These are phyloP conservation scores for Hawksworthiomyces lignivorus DNA, from an alignment of 2,329 filamentous ascomycete species.

Conservation along the genomic window DNA sequence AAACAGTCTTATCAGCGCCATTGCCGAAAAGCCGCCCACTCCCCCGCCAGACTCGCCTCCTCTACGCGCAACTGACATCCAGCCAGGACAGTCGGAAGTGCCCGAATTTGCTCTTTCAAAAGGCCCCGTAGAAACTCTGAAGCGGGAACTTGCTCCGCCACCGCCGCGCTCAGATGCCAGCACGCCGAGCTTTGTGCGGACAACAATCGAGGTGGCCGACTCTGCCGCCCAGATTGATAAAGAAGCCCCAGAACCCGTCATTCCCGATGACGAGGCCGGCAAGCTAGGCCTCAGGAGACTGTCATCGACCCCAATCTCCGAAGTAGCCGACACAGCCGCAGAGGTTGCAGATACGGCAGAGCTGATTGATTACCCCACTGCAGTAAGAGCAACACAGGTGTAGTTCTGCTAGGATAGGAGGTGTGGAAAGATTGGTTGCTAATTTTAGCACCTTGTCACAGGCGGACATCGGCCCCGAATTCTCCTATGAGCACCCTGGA, in stretches of 20 bases:
- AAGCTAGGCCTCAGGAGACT: conserved; percentile 25
- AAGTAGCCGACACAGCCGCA: conserved; percentile 34
- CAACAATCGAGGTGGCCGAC: conserved; percentile 28
- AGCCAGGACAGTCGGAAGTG: neutral
- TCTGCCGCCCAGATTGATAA: conserved; percentile 25
- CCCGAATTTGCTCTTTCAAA: neutral
- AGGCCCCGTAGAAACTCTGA: conserved; percentile 1
- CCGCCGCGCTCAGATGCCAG: conserved; percentile 16
- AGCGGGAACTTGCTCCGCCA: conserved; percentile 1
- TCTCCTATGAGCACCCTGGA: conserved; percentile 13
- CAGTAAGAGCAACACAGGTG: conserved; percentile 11
- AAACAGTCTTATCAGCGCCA: neutral
- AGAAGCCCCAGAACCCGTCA: conserved; percentile 23
- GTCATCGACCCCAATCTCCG: conserved; percentile 30
- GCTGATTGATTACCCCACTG: conserved; percentile 22
- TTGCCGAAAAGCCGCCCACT: conserved; percentile 10
- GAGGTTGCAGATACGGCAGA: conserved; percentile 37
- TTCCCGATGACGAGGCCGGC: conserved; percentile 26
- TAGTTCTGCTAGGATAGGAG: too few species aligned
- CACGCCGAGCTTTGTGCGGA: conserved; percentile 21
- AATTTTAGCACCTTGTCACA: neutral
- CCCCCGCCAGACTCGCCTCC: conserved; percentile 14
- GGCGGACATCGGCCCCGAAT: conserved; percentile 13
- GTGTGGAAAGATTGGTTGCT: neutral
- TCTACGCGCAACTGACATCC: neutral